Conservation (phyloP, 1,139 yeast species). For the Blastobotrys petasosporus region DNA sequence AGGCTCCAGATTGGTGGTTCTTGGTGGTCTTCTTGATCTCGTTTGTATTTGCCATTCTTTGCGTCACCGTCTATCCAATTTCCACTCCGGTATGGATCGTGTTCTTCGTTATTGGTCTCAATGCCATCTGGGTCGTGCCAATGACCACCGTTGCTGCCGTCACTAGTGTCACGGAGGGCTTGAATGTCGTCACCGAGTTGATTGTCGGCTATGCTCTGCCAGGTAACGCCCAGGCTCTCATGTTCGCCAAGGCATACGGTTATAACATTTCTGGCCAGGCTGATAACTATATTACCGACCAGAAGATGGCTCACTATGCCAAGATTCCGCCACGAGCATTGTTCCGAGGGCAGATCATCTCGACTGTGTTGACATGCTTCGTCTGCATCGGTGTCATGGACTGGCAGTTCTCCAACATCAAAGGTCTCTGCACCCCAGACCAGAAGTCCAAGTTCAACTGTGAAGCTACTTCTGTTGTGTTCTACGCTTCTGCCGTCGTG, state of each 20-base stretch:
- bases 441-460: constrained; percentile 31
- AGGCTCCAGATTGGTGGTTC: constrained; percentile 62
- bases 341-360: constrained; percentile 50
- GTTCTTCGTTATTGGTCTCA: constrained; percentile 51
- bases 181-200: constrained; percentile 55
- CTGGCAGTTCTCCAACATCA: constrained; percentile 42
- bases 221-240: constrained; percentile 56
- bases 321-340: constrained; percentile 55
- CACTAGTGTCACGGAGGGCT: constrained; percentile 51
- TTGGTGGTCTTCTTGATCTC: constrained; percentile 44
- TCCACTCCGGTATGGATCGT: constrained; percentile 49
- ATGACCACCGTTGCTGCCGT: constrained; percentile 41
- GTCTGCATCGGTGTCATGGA: constrained; percentile 46
- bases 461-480: constrained; percentile 41
- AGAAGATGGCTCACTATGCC: constrained; percentile 53
- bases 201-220: constrained; percentile 59
- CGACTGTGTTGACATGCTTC: constrained; percentile 36
- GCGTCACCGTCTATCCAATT: constrained; percentile 42
- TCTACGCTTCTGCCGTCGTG: constrained; percentile 49
- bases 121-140: constrained; percentile 51
- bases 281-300: constrained; percentile 48
- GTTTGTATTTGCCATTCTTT: constrained; percentile 44
- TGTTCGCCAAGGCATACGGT: constrained; percentile 54
- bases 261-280: constrained; percentile 57
- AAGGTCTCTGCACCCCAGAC: constrained; percentile 24